Evolutionary conservation across 805 yeast genomes (phyloP), one percentile per base, ranked within the genome.

Genomic region (Lipomyces sp.): DNA sequence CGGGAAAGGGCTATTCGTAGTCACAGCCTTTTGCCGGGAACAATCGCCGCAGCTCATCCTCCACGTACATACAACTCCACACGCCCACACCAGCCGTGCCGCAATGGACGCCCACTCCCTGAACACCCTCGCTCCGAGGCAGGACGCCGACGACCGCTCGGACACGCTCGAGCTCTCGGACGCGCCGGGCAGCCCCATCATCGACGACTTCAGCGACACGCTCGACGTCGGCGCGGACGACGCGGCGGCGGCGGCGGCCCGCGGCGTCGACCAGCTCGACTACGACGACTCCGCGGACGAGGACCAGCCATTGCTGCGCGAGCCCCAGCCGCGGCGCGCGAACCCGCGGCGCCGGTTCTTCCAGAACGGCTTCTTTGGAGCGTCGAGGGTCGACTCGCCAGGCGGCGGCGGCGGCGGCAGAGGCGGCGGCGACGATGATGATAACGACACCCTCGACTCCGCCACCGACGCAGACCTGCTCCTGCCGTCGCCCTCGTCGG

Each of bases 401-500:
- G 23, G 43, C 28, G 10, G 24, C 22, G 13, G 11, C 38, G 13
- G 38, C 40, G n/a, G 16, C 46, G 32, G 46, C 21, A 22, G 38
- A 10, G 52, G 46, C 19, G 49, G 29, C 24, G 49, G 36, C 1
- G 36, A 42, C 8, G 45, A 16, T 21, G 45, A 47, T 16, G 24
- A 24, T 22, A 41, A 33, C 19, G 45, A 46, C 33, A 18, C 44
- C 3, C 40, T 24, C 13, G 55, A 49, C 28, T 45, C 51, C 10
- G 49, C 47, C 21, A 42, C 51, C 35, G 56, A 51, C 22, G 59
- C 59, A 24, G 59, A 55, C 36, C 38, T 55, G 28, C 43, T 55
- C 11, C 45, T 51, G n/a, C 59, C 59, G 10, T 55, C 59, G 19
- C 53, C 59, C n/a, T 47, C 59, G 14, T 55, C 57, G 36, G 49